Conservation (phyloP, 2,329 filamentous ascomycete species). For the Atkinsonella texensis region DNA sequence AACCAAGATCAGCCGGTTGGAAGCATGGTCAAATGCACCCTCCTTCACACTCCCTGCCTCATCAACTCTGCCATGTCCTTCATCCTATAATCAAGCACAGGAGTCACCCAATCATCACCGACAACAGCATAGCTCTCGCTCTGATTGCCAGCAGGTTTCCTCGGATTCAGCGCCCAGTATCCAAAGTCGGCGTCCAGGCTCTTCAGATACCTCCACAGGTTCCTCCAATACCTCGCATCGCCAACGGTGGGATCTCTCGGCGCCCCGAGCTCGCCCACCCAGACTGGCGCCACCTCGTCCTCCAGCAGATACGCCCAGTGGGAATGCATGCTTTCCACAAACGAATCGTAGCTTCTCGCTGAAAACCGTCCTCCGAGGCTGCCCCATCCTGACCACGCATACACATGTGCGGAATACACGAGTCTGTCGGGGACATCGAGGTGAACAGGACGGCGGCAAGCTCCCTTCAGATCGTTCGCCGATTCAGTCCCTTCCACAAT, state of each 20-base stretch:
- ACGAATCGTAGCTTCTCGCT: slow-evolving; percentile 49
- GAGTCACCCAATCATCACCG: slow-evolving; percentile 51
- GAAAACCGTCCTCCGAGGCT: slow-evolving; percentile 46
- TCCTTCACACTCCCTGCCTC: slow-evolving; percentile 9
- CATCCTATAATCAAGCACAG: slow-evolving; percentile 50
- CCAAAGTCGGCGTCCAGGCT: slow-evolving; percentile 51
- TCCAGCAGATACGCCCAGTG: slow-evolving; percentile 56
- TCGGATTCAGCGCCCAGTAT: slow-evolving; percentile 59
- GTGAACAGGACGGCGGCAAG: slow-evolving; percentile 39
- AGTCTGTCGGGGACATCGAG: slow-evolving; percentile 43
- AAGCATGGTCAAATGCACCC: too few species aligned
- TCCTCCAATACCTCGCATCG: slow-evolving; percentile 53
- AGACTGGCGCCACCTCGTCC: slow-evolving; percentile 39
- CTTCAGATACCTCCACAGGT: slow-evolving; percentile 47
- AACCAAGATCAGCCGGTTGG: too few species aligned
- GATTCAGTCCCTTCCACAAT: slow-evolving; percentile 57
- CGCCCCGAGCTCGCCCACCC: slow-evolving; percentile 57
- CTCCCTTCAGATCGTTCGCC: slow-evolving; percentile 51
- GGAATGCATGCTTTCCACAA: slow-evolving; percentile 46
- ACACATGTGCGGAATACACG: slow-evolving; percentile 58
- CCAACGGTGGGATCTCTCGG: slow-evolving; percentile 39
- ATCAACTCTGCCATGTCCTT: slow-evolving; percentile 47
- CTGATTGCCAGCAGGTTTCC: slow-evolving; percentile 46
- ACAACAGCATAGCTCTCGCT: slow-evolving; percentile 50
- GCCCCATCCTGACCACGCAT: slow-evolving; percentile 60